These are phyloP conservation scores for Passalora sequoiae DNA, from an alignment of 2,329 filamentous ascomycete genomes.

Conservation along the genomic window DNA sequence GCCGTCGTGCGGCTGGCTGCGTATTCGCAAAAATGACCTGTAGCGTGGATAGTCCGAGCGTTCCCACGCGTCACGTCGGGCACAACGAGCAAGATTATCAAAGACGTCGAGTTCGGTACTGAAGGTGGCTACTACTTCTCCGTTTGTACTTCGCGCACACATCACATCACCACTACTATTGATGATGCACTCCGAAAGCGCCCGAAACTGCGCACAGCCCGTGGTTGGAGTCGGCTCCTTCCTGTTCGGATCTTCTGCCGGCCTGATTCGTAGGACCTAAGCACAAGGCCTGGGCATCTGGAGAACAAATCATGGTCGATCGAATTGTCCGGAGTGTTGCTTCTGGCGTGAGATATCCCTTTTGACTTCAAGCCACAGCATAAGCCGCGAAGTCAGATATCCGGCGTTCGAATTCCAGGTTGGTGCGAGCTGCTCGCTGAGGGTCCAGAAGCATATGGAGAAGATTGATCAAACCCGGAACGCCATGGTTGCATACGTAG, in stretches of 20 bases:
- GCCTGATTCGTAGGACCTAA: constrained; percentile 1
- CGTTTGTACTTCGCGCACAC: too few species aligned
- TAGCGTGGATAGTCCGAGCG: constrained; percentile 4
- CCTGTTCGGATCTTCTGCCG: constrained; percentile 3
- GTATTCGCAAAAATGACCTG: constrained; percentile 15
- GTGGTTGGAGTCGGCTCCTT: constrained; percentile 11
- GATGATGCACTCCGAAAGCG: too few species aligned
- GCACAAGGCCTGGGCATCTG: constrained; percentile 9
- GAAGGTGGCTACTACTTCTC: too few species aligned
- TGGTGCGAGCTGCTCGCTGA: too few species aligned
- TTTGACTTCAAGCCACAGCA: constrained; percentile 7
- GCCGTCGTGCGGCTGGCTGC: constrained; percentile 7
- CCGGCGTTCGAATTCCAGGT: not conserved
- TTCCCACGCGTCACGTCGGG: not conserved
- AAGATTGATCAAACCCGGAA: too few species aligned
- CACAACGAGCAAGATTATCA: too few species aligned
- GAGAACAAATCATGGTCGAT: constrained; percentile 6
- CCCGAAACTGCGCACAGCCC: too few species aligned
- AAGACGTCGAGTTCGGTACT: too few species aligned
- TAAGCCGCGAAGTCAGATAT: constrained; percentile 4
- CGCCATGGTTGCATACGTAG: too few species aligned
- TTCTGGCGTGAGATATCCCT: constrained; percentile 11
- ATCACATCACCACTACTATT: too few species aligned
- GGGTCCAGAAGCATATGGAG: too few species aligned
- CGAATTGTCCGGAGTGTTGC: constrained; percentile 5